Evolutionary conservation across 2,329 filamentous ascomycete genomes (phyloP).

Genomic region (Ophiocordyceps camponoti-saundersi): DNA sequence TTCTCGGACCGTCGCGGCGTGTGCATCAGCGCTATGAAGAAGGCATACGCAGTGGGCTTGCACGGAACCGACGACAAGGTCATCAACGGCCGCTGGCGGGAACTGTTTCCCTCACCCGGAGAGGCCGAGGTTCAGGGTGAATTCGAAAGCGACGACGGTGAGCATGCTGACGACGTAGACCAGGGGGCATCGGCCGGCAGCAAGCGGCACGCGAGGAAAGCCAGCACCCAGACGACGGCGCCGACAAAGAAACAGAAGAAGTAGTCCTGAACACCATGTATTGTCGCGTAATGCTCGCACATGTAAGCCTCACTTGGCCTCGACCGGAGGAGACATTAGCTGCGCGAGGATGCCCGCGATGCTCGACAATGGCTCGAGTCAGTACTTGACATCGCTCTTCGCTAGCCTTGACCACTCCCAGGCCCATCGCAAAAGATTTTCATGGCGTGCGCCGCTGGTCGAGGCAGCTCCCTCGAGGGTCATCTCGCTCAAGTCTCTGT

Average conservation of each 20-base stretch:
- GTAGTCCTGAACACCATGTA: background rate
- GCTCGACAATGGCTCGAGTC: background rate
- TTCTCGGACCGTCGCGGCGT: slow-evolving; percentile 43
- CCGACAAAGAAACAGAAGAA: slow-evolving; percentile 11
- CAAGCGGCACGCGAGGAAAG: slow-evolving; percentile 10
- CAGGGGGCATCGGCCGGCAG: slow-evolving; percentile 4
- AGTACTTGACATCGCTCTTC: slow-evolving; percentile 8
- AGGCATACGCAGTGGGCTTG: slow-evolving; percentile 47
- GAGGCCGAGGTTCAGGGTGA: slow-evolving; percentile 23
- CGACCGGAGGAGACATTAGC: background rate
- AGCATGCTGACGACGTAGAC: slow-evolving; percentile 14
- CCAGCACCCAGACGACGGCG: slow-evolving; percentile 2
- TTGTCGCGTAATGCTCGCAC: background rate
- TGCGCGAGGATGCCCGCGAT: background rate
- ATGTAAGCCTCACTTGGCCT: background rate
- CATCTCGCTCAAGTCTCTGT: slow-evolving; percentile 12
- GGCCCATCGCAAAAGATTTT: slow-evolving; percentile 12
- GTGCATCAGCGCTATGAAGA: slow-evolving; percentile 54
- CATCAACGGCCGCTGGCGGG: slow-evolving; percentile 39
- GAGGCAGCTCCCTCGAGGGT: slow-evolving; percentile 8
- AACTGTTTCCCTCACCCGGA: slow-evolving; percentile 21
- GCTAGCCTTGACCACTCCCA: slow-evolving; percentile 17
- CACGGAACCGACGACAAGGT: slow-evolving; percentile 47
- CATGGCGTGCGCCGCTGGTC: slow-evolving; percentile 3
- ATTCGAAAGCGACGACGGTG: slow-evolving; percentile 15